Evolutionary conservation across 2,329 filamentous ascomycete species (phyloP).

Genomic region (Colletotrichum limetticola): DNA sequence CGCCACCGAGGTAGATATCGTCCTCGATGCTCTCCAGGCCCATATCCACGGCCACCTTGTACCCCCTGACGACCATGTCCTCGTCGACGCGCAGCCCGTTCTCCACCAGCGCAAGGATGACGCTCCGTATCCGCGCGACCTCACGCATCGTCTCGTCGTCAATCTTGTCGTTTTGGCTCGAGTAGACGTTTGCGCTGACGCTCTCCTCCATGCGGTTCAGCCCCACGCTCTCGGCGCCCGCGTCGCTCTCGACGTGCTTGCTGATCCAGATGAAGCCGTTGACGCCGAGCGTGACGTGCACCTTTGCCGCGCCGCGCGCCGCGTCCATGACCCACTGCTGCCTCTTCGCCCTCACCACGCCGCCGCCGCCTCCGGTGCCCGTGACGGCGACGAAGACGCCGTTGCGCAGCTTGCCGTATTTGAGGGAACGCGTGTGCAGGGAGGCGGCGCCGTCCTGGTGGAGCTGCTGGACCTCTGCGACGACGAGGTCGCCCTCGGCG

Average conservation of each 20-base stretch:
- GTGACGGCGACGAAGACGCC: conserved; percentile 87
- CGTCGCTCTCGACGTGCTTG: conserved; percentile 78
- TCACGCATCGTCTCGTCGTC: conserved; percentile 81
- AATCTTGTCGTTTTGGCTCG: conserved; percentile 92
- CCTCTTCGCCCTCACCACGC: conserved; percentile 82
- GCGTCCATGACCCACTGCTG: conserved; percentile 87
- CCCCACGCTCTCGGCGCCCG: conserved; percentile 64
- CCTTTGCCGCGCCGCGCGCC: conserved; percentile 66
- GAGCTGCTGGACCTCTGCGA: conserved; percentile 93
- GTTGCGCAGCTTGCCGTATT: conserved; percentile 96
- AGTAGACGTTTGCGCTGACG: conserved; percentile 88
- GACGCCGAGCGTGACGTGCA: conserved; percentile 91
- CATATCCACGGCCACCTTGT: conserved; percentile 83
- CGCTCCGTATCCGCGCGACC: conserved; percentile 84
- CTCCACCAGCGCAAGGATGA: conserved; percentile 85
- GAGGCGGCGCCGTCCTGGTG: conserved; percentile 87
- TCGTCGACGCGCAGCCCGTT: conserved; percentile 88
- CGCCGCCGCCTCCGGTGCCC: conserved; percentile 85
- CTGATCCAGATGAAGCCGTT: conserved; percentile 98
- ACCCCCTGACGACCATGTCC: conserved; percentile 84
- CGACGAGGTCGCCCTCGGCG: conserved; percentile 90
- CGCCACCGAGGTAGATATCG: conserved; percentile 69
- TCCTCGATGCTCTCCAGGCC: conserved; percentile 70
- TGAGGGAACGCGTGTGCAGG: conserved; percentile 88
- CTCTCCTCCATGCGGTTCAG: conserved; percentile 91